phyloP scores from a whole-genome alignment of 306 rosid genomes.

The Macrotyloma uniflorum region DNA sequence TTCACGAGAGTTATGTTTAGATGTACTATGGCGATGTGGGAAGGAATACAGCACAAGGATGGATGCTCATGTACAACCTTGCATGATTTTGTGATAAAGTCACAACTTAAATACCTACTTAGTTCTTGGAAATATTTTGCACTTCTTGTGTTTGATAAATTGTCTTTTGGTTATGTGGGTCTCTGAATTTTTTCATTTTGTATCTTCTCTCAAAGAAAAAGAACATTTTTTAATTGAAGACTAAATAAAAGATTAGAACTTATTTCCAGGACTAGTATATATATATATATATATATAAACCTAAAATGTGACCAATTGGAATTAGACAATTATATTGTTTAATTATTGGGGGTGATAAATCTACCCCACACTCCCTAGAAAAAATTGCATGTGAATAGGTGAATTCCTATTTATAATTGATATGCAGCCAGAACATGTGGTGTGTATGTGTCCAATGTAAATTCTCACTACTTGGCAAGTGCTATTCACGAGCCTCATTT shows the following conservation, averaged over 20 bases:
- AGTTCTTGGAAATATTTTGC: too few relatives aligned
- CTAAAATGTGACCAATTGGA: constrained; percentile 31
- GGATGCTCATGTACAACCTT: constrained; percentile 44
- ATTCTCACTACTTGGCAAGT: constrained; percentile 22
- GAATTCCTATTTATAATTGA: constrained; percentile 33
- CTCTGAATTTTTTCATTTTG: too few relatives aligned
- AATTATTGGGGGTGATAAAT: constrained; percentile 47
- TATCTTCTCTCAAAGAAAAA: too few relatives aligned
- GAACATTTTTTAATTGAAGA: too few relatives aligned
- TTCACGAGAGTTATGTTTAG: constrained; percentile 32
- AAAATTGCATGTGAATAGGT: constrained; percentile 52
- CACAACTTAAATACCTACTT: too few relatives aligned
- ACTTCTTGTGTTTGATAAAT: too few relatives aligned
- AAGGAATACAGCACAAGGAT: constrained; percentile 36
- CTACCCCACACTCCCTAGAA: constrained; percentile 41
- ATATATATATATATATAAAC: too few relatives aligned
- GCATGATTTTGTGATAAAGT: constrained; percentile 29
- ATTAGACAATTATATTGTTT: constrained; percentile 31
- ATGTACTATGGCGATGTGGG: constrained; percentile 24
- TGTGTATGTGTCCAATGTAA: constrained; percentile 33
- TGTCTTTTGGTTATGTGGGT: too few relatives aligned
- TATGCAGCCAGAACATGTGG: constrained; percentile 41
- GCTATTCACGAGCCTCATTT: constrained; percentile 38
- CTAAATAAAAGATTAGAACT: too few relatives aligned
- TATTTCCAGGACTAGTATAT: too few relatives aligned